Base-by-base conservation (phyloP, 331 rosid species). In the Telfairia occidentalis region DNA sequence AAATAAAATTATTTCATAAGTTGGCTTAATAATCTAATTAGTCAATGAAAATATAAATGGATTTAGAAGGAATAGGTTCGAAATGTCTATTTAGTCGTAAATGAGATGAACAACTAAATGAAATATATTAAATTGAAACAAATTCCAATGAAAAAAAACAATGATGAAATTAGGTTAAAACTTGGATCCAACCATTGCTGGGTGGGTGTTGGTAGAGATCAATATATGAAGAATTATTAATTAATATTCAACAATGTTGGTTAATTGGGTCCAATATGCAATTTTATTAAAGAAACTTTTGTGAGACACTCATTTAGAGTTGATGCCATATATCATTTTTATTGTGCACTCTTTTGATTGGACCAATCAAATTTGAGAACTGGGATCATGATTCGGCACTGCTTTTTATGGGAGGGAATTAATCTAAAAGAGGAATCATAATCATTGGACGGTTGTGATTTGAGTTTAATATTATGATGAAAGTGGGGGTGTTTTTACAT, bases 371-470 rank as follows among this genome's bases (percentile, higher is more conserved):
- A 63, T 19, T 40, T 66, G 21, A 23, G 11, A 40, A 40, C 9
- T 65, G 18, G 18, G 32, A 65, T 66, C 24, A 66, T 66, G 34
- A 66, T 66, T 38, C 16, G 2, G n/a, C 53, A 40, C 9, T 40
- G 50, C 73, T 66, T 38, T 57, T 24, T 12, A 28, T 58, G 65
- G 65, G 34, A 21, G 24, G 52, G 30, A 35, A 63, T 60, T 24
- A 37, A 64, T 64, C 71, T 42, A 38, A 65, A 65, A 65, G 32
- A 4, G 19, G 21, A 66, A 38, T 66, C 49, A 65, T 10, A 65
- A 38, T 65, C 12, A 37, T 65, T 65, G 72, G 50, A 65, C 48
- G 72, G 72, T 21, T 65, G 32, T 37, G 72, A 65, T 65, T 38
- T 65, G 50, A 19, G 50, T 65, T 65, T 38, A 3, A 35, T 64